Evolutionary conservation across 2,329 filamentous ascomycete genomes (phyloP).

Genomic region (Fonsecaea erecta): DNA sequence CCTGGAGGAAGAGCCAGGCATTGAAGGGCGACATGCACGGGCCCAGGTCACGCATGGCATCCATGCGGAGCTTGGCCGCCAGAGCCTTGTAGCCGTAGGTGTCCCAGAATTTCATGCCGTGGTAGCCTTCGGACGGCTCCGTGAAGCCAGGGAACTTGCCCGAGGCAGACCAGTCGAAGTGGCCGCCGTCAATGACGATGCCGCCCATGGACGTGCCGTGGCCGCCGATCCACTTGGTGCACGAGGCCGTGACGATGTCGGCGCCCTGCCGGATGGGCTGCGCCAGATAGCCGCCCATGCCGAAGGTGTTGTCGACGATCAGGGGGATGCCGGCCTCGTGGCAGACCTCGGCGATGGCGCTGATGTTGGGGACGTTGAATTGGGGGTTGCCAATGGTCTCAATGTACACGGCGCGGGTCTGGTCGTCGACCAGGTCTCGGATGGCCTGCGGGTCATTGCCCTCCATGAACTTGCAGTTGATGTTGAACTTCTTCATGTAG

Average conservation of each 20-base stretch:
- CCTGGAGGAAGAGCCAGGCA: slow-evolving; percentile 87
- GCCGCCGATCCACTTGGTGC: slow-evolving; percentile 91
- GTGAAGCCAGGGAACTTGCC: slow-evolving; percentile 87
- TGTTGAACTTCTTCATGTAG: slow-evolving; percentile 75
- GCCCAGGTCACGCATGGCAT: slow-evolving; percentile 86
- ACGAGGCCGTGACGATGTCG: slow-evolving; percentile 88
- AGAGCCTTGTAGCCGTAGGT: slow-evolving; percentile 83
- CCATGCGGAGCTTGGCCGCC: slow-evolving; percentile 82
- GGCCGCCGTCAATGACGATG: slow-evolving; percentile 79
- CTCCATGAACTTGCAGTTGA: slow-evolving; percentile 78
- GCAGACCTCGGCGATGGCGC: slow-evolving; percentile 75
- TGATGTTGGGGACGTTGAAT: slow-evolving; percentile 86
- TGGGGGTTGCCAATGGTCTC: slow-evolving; percentile 87
- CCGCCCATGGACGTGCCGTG: slow-evolving; percentile 83
- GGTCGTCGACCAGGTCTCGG: slow-evolving; percentile 77
- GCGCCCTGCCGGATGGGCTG: slow-evolving; percentile 83
- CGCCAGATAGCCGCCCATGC: slow-evolving; percentile 81
- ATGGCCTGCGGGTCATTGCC: slow-evolving; percentile 71
- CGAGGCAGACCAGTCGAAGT: slow-evolving; percentile 84
- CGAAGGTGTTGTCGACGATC: slow-evolving; percentile 84
- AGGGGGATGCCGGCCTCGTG: slow-evolving; percentile 67
- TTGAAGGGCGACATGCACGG: slow-evolving; percentile 84
- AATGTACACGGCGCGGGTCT: slow-evolving; percentile 83
- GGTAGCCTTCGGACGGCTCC: slow-evolving; percentile 85
- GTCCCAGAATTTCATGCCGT: slow-evolving; percentile 92